phyloP scores from a whole-genome alignment of 2,329 filamentous ascomycete genomes.

The Coniochaeta ligniaria region DNA sequence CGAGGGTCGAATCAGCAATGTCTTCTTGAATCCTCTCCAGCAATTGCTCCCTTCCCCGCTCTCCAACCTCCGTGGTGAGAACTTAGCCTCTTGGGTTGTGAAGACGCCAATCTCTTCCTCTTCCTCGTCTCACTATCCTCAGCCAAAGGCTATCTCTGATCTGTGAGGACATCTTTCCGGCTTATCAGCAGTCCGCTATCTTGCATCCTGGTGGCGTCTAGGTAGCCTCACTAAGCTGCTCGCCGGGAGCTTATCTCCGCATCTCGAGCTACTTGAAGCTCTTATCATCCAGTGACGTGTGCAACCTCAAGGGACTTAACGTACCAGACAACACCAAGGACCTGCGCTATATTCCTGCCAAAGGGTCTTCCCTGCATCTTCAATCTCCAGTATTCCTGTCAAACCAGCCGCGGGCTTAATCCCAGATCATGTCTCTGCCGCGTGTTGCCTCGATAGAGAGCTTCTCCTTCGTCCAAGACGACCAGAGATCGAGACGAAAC shows the following conservation, averaged over 20 bases:
- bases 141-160: neutral
- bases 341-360: neutral
- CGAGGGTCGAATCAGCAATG: no score
- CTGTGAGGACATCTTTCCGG: neutral
- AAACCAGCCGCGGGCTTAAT: neutral
- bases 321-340: neutral
- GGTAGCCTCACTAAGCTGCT: neutral
- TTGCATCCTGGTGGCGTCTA: neutral
- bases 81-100: neutral
- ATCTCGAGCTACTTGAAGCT: neutral
- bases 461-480: constrained; percentile 32
- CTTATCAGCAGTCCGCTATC: neutral
- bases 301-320: neutral
- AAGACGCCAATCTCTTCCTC: neutral
- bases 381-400: neutral
- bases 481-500: constrained; percentile 30
- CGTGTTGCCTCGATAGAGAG: constrained; percentile 47
- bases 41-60: neutral
- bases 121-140: neutral
- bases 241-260: neutral
- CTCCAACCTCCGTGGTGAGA: no score
- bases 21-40: no score
- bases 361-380: neutral
- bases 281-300: neutral
- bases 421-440: constrained; percentile 40